phyloP scores from a whole-genome alignment of 805 yeast genomes.

The Nakazawaea ernobii region DNA sequence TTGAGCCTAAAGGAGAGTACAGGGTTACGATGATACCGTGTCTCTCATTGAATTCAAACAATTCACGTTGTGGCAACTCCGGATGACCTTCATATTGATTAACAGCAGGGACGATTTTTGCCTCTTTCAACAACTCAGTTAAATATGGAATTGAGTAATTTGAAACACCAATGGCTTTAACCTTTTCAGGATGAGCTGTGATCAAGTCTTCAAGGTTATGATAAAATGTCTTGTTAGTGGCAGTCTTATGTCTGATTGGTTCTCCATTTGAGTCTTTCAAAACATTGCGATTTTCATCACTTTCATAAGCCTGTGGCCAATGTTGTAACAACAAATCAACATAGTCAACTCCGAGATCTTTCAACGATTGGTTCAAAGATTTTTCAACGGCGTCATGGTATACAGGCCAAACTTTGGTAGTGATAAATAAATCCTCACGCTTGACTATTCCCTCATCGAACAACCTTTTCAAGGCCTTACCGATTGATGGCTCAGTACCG shows the following conservation, averaged over 20 bases:
- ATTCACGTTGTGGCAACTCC: constrained; percentile 68
- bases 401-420: constrained; percentile 53
- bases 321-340: constrained; percentile 41
- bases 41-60: constrained; percentile 53
- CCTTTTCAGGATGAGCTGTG: constrained; percentile 47
- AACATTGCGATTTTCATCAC: constrained; percentile 10
- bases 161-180: constrained; percentile 78
- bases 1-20: constrained; percentile 79
- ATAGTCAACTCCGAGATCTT: constrained; percentile 31
- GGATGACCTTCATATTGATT: constrained; percentile 92
- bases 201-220: constrained; percentile 67
- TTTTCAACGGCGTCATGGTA: constrained; percentile 26
- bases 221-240: constrained; percentile 53
- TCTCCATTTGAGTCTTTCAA: background rate
- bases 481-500: constrained; percentile 36
- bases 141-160: constrained; percentile 68
- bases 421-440: constrained; percentile 56
- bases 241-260: background rate
- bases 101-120: constrained; percentile 68
- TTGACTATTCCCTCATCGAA: constrained; percentile 38
- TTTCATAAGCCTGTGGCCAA: constrained; percentile 37
- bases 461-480: constrained; percentile 40
- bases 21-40: constrained; percentile 65
- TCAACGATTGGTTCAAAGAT: constrained; percentile 31
- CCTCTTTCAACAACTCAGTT: constrained; percentile 64